Evolutionary conservation across 176 grass and related monocot species (phyloP).

Genomic region (Carex myosuroides): DNA sequence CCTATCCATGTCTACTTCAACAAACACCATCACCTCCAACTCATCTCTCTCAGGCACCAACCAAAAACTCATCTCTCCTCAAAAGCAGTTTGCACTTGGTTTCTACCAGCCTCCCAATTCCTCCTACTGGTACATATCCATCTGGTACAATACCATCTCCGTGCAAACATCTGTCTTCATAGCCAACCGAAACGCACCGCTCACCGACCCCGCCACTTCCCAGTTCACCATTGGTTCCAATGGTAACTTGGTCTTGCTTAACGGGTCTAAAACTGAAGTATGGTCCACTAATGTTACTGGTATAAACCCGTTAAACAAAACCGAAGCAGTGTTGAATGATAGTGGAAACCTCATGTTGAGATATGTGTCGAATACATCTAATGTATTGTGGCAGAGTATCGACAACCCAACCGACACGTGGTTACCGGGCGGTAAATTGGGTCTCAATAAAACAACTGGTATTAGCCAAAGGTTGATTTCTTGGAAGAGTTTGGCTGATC

Average conservation of each 20-base stretch:
- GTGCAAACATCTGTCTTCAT: conserved; percentile 39
- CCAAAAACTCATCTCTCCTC: conserved; percentile 48
- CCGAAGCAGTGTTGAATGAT: conserved; percentile 47
- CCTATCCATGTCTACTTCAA: conserved; percentile 24
- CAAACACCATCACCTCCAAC: conserved; percentile 55
- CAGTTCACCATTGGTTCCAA: conserved; percentile 37
- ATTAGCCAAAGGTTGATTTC: conserved; percentile 43
- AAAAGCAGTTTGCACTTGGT: conserved; percentile 46
- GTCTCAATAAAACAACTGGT: conserved; percentile 50
- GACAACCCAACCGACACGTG: conserved; percentile 69
- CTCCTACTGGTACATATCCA: conserved; percentile 62
- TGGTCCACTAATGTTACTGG: conserved; percentile 58
- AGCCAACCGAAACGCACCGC: conserved; percentile 36
- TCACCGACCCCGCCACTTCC: conserved; percentile 32
- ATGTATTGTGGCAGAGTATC: conserved; percentile 66
- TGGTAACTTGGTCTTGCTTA: conserved; percentile 71
- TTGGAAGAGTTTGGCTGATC: conserved; percentile 44
- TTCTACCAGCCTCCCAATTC: conserved; percentile 48
- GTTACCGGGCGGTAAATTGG: conserved; percentile 59
- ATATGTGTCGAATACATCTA: conserved; percentile 41
- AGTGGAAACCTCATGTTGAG: conserved; percentile 50
- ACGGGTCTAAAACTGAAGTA: conserved; percentile 35
- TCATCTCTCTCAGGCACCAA: conserved; percentile 31
- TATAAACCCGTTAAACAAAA: conserved; percentile 26
- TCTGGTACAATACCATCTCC: conserved; percentile 79